These are phyloP conservation scores for Coemansia aciculifera DNA, from an alignment of 192 early-diverging fungal species.

Conservation along the genomic window DNA sequence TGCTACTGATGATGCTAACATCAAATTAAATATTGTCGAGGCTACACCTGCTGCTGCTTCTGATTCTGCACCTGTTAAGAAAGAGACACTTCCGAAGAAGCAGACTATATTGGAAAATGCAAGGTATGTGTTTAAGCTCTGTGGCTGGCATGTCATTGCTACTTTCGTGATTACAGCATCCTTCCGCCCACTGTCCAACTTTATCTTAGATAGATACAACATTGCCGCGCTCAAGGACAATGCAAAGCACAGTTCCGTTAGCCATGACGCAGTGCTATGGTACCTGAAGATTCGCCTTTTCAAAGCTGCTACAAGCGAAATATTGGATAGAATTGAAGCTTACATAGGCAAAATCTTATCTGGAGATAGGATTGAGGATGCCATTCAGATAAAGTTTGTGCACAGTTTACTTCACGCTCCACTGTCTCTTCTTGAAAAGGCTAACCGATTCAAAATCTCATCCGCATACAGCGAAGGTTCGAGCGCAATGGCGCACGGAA, in stretches of 20 bases:
- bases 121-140: background rate
- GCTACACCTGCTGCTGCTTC: background rate
- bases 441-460: constrained; percentile 3
- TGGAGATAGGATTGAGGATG: background rate
- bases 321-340: background rate
- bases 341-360: background rate
- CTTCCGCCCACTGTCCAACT: constrained; percentile 13
- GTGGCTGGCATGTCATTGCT: background rate
- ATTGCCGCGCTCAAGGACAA: constrained; percentile 16
- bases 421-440: constrained; percentile 6
- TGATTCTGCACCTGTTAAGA: background rate
- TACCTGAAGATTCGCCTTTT: background rate
- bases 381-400: constrained; percentile 3
- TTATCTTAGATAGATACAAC: constrained; percentile 27
- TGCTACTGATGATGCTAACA: background rate
- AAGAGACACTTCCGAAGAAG: background rate
- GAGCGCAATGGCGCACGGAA: background rate
- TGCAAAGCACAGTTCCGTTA: background rate
- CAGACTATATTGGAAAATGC: background rate
- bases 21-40: background rate
- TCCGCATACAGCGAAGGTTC: constrained; percentile 2
- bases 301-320: background rate
- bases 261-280: constrained; percentile 2
- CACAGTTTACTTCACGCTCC: background rate
- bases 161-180: background rate